A percentile compares a stretch with the other conserved stretches of the same genome.
Evolutionary conservation across 2,329 filamentous ascomycete species (phyloP).

Genomic region (Aschersonia sp.): DNA sequence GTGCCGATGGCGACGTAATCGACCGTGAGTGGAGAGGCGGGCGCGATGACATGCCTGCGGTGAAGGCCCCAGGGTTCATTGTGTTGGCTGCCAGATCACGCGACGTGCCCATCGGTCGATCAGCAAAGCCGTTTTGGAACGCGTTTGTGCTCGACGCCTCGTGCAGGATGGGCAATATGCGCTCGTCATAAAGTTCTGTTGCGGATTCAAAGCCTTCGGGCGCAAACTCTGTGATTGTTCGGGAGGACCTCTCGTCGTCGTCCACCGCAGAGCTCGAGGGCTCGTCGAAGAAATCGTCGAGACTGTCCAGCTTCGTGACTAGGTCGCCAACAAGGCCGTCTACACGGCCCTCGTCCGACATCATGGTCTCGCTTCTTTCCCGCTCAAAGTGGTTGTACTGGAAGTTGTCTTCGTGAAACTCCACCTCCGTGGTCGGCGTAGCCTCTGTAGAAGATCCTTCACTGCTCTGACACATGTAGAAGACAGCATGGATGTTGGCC

Average conservation of each 20-base stretch:
- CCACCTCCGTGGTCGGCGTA: constrained; percentile 68
- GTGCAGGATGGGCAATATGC: constrained; percentile 79
- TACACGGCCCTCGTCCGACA: constrained; percentile 66
- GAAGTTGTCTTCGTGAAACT: constrained; percentile 85
- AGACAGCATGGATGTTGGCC: constrained; percentile 87
- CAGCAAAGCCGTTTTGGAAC: constrained; percentile 81
- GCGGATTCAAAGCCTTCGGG: constrained; percentile 56
- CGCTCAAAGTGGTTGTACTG: constrained; percentile 64
- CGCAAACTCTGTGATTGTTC: constrained; percentile 50
- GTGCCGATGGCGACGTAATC: constrained; percentile 63
- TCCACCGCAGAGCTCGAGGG: constrained; percentile 41
- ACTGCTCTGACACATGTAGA: constrained; percentile 76
- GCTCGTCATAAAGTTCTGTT: constrained; percentile 81
- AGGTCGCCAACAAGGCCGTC: constrained; percentile 63
- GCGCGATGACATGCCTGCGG: constrained; percentile 29
- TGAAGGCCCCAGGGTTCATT: constrained; percentile 49
- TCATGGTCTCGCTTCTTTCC: constrained; percentile 79
- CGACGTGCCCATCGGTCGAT: constrained; percentile 47
- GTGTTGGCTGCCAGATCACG: constrained; percentile 46
- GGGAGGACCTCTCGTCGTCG: constrained; percentile 46
- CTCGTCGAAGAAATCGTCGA: constrained; percentile 75
- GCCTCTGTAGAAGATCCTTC: constrained; percentile 43
- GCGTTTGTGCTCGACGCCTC: constrained; percentile 68
- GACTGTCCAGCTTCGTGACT: constrained; percentile 62
- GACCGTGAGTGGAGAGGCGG: constrained; percentile 68